Evolutionary conservation across 1,284 basidiomycete species (phyloP).

Genomic region (Ceratobasidium sp.): DNA sequence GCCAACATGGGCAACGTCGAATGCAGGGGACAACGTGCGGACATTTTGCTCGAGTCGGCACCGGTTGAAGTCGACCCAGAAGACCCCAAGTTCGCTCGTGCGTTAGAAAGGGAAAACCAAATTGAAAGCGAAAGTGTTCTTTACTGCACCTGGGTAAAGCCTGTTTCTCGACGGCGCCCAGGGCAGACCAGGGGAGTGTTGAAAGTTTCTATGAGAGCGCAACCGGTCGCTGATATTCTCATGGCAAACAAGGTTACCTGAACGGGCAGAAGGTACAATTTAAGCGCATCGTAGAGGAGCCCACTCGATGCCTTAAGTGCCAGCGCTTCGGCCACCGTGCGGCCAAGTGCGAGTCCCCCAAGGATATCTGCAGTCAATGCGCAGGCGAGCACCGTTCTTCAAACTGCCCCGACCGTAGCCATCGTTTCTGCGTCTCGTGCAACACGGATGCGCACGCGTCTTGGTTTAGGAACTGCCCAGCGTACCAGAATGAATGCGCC

Average conservation of each 20-base stretch:
- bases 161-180: background rate
- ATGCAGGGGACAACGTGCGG: background rate
- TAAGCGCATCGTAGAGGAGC: background rate
- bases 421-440: too few relatives aligned
- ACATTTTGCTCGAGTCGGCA: background rate
- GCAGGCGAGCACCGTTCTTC: too few relatives aligned
- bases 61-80: background rate
- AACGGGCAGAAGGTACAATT: background rate
- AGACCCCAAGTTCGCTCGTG: background rate
- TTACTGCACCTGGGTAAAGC: background rate
- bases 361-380: too few relatives aligned
- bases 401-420: too few relatives aligned
- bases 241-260: background rate
- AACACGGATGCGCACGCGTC: background rate
- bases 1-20: background rate
- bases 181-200: background rate
- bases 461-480: background rate
- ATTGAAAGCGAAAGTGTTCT: background rate
- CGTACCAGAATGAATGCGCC: background rate
- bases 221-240: background rate
- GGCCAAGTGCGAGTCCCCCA: too few relatives aligned
- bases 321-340: too few relatives aligned
- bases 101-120: conserved; percentile 2
- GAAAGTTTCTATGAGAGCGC: background rate
- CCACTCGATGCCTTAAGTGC: conserved; percentile 15